Conservation (phyloP, 2,329 filamentous ascomycete species). For the Drechslera avenae region DNA sequence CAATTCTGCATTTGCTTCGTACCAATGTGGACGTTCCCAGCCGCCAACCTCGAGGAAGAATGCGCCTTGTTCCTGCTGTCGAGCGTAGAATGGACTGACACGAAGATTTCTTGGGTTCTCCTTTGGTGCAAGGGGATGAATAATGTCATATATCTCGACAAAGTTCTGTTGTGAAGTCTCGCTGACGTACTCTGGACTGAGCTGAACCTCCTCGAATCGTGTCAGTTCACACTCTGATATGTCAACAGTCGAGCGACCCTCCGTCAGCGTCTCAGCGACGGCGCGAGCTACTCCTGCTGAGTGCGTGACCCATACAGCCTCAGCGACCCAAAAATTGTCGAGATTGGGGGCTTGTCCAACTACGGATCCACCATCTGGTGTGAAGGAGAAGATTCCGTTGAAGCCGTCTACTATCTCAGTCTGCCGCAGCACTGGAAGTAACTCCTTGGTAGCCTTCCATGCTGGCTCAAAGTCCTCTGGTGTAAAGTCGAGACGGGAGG, state of each 20-base stretch:
- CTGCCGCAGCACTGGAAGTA: constrained; percentile 60
- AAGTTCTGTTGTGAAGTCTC: constrained; percentile 68
- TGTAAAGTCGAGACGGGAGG: constrained; percentile 66
- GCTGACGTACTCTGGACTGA: constrained; percentile 60
- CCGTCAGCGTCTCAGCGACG: constrained; percentile 63
- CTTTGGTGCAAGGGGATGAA: constrained; percentile 65
- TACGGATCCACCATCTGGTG: constrained; percentile 66
- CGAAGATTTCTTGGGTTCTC: constrained; percentile 64
- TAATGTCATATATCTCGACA: constrained; percentile 67
- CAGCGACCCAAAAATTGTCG: constrained; percentile 67
- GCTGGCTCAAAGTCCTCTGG: constrained; percentile 64
- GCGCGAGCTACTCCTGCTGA: constrained; percentile 67
- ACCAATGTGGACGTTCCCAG: constrained; percentile 70
- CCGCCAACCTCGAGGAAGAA: constrained; percentile 64
- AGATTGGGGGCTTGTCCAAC: constrained; percentile 63
- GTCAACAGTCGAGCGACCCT: constrained; percentile 61
- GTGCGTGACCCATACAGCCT: constrained; percentile 71
- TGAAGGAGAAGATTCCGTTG: constrained; percentile 71
- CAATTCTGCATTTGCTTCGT: constrained; percentile 60
- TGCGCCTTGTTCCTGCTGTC: constrained; percentile 61
- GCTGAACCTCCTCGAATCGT: constrained; percentile 66
- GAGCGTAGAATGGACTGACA: constrained; percentile 62
- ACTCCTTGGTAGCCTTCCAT: constrained; percentile 61
- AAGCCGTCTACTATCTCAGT: constrained; percentile 64
- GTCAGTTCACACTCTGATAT: constrained; percentile 64